Evolutionary conservation across 169 alveolate species (phyloP).

Genomic region (Babesia divergens): DNA sequence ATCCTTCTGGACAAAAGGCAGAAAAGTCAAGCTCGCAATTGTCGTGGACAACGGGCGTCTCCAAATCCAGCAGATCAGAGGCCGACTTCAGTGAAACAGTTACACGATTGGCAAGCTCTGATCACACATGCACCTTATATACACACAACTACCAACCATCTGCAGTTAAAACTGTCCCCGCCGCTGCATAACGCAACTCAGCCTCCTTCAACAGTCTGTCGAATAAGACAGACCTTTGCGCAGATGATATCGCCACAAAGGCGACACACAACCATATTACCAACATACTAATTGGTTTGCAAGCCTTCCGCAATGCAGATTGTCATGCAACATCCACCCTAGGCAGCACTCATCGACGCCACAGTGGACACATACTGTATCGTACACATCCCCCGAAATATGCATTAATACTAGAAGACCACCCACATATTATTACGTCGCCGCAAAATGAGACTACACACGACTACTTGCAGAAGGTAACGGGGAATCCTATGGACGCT

Average conservation of each 20-base stretch:
- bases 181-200: neutral
- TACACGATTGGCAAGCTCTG: slow-evolving; percentile 60
- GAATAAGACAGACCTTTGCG: slow-evolving; percentile 15
- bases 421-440: neutral
- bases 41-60: slow-evolving; percentile 42
- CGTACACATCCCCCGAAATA: neutral
- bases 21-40: slow-evolving; percentile 68
- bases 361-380: neutral
- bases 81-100: slow-evolving; percentile 54
- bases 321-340: neutral
- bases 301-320: neutral
- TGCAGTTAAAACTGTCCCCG: neutral
- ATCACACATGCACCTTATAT: neutral
- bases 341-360: neutral
- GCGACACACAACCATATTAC: neutral
- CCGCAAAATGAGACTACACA: neutral
- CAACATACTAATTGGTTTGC: neutral
- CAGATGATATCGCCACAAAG: neutral
- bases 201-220: slow-evolving; percentile 19
- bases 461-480: neutral
- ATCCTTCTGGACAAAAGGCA: slow-evolving; percentile 73
- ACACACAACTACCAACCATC: slow-evolving; percentile 1
- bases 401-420: neutral
- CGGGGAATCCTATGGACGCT: neutral
- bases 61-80: slow-evolving; percentile 46